A percentile compares a stretch with the other conserved stretches of the same genome.
Conservation (phyloP, 306 rosid genomes). For the Casuarina glauca region DNA sequence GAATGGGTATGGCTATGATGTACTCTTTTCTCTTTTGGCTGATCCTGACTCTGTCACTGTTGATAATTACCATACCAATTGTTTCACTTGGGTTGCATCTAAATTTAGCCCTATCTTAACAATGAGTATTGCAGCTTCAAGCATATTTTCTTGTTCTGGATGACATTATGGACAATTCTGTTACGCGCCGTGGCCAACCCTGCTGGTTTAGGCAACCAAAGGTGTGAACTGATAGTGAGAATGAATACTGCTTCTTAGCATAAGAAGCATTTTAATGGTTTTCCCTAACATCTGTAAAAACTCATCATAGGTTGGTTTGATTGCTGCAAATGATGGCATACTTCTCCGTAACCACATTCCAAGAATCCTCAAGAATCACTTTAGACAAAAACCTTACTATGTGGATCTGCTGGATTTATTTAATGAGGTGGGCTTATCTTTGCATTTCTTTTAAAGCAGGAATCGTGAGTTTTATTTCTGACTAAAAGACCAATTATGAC, state of each 20-base stretch:
- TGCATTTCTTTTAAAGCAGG: neutral
- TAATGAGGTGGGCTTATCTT: constrained; percentile 62
- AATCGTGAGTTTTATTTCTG: neutral
- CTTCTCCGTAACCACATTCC: constrained; percentile 76
- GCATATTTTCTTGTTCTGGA: constrained; percentile 68
- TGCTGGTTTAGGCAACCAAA: constrained; percentile 61
- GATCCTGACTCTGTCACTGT: constrained; percentile 15
- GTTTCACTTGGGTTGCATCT: neutral
- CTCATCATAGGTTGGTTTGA: constrained; percentile 67
- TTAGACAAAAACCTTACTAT: constrained; percentile 73
- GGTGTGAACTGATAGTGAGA: constrained; percentile 35
- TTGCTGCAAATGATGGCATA: constrained; percentile 83
- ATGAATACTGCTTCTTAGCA: neutral
- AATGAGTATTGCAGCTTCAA: constrained; percentile 51
- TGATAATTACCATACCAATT: constrained; percentile 6
- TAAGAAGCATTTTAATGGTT: neutral
- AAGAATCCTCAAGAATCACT: constrained; percentile 77
- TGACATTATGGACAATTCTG: constrained; percentile 58
- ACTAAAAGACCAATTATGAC: neutral
- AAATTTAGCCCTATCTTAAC: neutral
- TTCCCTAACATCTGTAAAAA: constrained; percentile 19
- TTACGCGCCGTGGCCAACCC: constrained; percentile 59
- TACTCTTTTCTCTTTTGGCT: neutral
- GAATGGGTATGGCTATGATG: constrained; percentile 47
- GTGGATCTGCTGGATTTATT: constrained; percentile 87